Conservation (phyloP, 2,329 filamentous ascomycete species). For the Phoma herbarum region DNA sequence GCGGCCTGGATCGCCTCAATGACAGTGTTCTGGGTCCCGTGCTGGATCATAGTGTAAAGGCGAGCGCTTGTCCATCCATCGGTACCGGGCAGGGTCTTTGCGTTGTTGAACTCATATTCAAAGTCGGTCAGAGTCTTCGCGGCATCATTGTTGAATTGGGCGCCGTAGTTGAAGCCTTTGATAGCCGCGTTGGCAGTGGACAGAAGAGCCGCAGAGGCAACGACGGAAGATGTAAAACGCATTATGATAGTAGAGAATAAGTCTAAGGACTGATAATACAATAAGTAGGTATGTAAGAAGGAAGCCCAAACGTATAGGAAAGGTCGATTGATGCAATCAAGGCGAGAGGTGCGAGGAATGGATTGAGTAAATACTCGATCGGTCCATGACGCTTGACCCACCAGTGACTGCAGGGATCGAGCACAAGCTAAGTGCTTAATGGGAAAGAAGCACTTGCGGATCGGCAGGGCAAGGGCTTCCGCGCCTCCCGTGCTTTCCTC, state of each 20-base stretch:
- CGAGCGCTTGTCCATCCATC: slow-evolving; percentile 69
- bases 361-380: slow-evolving; percentile 27
- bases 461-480: slow-evolving; percentile 20
- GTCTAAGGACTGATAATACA: slow-evolving; percentile 6
- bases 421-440: slow-evolving; percentile 28
- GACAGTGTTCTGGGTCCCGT: slow-evolving; percentile 68
- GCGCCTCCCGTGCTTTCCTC: slow-evolving; percentile 22
- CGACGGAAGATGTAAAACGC: slow-evolving; percentile 46
- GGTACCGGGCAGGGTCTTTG: slow-evolving; percentile 70
- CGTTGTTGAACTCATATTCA: slow-evolving; percentile 73
- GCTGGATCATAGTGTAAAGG: slow-evolving; percentile 80
- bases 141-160: slow-evolving; percentile 66
- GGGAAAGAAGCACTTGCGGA: slow-evolving; percentile 26
- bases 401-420: slow-evolving; percentile 25
- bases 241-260: slow-evolving; percentile 33
- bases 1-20: slow-evolving; percentile 81
- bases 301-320: slow-evolving; percentile 1
- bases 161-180: slow-evolving; percentile 77
- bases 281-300: slow-evolving; percentile 4
- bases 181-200: slow-evolving; percentile 51
- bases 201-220: slow-evolving; percentile 51
- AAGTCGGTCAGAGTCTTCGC: slow-evolving; percentile 71
- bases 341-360: slow-evolving; percentile 15
- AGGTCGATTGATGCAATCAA: slow-evolving; percentile 5
- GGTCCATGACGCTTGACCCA: slow-evolving; percentile 30